These are phyloP conservation scores for Colletotrichum cereale DNA, from an alignment of 2,329 filamentous ascomycete genomes.

Conservation along the genomic window DNA sequence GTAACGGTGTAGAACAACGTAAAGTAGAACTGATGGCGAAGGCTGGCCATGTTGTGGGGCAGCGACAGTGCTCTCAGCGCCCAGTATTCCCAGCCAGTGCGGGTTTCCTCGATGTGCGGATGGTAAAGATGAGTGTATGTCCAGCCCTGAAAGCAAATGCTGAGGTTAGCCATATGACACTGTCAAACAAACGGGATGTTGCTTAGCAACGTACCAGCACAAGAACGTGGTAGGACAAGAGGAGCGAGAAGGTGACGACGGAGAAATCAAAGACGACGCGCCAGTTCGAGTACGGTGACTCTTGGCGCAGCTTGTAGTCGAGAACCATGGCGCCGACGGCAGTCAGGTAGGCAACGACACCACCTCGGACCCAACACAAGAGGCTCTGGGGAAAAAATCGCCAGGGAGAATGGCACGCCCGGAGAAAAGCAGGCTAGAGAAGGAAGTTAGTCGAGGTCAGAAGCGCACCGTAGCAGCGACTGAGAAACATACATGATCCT, in stretches of 20 bases:
- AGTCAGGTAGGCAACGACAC: constrained; percentile 58
- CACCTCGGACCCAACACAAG: constrained; percentile 58
- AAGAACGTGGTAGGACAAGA: constrained; percentile 60
- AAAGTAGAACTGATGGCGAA: constrained; percentile 61
- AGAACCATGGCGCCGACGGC: constrained; percentile 56
- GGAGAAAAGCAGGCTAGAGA: constrained; percentile 62
- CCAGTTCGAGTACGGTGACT: constrained; percentile 55
- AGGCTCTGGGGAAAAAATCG: constrained; percentile 58
- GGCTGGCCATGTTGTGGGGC: constrained; percentile 55
- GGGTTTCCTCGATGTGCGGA: constrained; percentile 55
- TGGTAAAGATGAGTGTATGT: constrained; percentile 65
- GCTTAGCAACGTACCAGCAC: constrained; percentile 57
- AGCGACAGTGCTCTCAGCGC: constrained; percentile 59
- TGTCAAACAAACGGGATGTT: background rate
- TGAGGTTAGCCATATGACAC: background rate
- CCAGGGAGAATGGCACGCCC: constrained; percentile 66
- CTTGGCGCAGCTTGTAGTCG: constrained; percentile 59
- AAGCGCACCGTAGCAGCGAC: background rate
- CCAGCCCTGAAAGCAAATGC: constrained; percentile 57
- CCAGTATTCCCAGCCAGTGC: constrained; percentile 51
- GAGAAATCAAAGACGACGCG: constrained; percentile 64
- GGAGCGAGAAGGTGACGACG: constrained; percentile 56
- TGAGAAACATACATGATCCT: constrained; percentile 48
- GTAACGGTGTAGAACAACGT: constrained; percentile 63
- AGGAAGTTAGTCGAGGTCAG: constrained; percentile 31